phyloP scores from a whole-genome alignment of 306 rosid species.

The Medicago ruthenica region DNA sequence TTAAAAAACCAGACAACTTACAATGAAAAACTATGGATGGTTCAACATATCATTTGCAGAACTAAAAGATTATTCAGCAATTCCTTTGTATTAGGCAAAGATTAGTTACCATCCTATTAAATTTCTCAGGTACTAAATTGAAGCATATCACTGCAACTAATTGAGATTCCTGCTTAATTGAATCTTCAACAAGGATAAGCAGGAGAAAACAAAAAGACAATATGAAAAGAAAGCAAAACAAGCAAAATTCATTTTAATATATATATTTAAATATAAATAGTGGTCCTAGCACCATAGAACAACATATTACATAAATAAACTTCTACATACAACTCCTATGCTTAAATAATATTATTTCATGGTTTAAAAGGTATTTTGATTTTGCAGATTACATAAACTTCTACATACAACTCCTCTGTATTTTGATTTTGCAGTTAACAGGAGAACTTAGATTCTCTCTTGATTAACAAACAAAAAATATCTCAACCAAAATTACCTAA shows the following conservation, averaged over 20 bases:
- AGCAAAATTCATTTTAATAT: constrained; percentile 33
- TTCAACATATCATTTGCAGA: background rate
- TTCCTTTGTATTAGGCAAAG: background rate
- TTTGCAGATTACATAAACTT: constrained; percentile 1
- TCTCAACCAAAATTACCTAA: constrained; percentile 15
- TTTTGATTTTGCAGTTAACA: constrained; percentile 39
- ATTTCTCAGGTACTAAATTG: background rate
- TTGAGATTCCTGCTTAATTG: background rate
- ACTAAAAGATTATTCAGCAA: background rate
- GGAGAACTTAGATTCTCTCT: constrained; percentile 72
- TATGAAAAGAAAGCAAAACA: constrained; percentile 10
- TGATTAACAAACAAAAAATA: constrained; percentile 43
- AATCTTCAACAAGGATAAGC: constrained; percentile 25
- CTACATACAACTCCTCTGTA: constrained; percentile 35
- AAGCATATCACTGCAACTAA: background rate
- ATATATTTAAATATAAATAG: constrained; percentile 6
- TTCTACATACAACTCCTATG: constrained; percentile 38
- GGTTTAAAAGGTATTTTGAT: background rate
- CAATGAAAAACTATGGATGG: background rate
- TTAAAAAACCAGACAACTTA: background rate
- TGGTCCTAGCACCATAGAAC: constrained; percentile 35
- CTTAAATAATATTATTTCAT: background rate
- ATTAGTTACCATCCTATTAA: background rate
- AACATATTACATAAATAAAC: constrained; percentile 39
- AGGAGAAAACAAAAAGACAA: background rate